Evolutionary conservation across 345 rosid genomes (phyloP).

Genomic region (Eucalyptus tenuipes): DNA sequence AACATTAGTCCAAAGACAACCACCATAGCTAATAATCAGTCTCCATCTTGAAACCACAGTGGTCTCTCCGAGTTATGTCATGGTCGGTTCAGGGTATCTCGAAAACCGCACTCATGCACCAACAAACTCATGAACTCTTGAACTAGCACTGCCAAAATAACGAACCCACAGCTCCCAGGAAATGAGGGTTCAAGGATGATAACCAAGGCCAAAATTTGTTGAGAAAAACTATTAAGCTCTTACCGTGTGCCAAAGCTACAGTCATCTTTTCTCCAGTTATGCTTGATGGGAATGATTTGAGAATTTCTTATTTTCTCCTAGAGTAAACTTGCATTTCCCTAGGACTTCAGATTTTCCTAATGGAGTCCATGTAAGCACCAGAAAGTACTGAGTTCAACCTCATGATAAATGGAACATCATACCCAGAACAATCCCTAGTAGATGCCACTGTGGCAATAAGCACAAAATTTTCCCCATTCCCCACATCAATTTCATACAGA

Average conservation of each 20-base stretch:
- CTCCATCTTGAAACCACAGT: not conserved
- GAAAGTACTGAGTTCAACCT: conserved; percentile 13
- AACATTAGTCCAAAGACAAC: not conserved
- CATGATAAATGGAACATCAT: conserved; percentile 12
- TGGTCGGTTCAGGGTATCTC: not conserved
- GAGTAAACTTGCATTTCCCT: not conserved
- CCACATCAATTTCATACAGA: conserved; percentile 65
- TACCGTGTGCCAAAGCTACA: not conserved
- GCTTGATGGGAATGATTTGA: not conserved
- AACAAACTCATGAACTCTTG: not conserved
- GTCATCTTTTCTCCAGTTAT: not conserved
- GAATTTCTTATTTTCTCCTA: not conserved
- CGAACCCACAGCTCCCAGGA: not conserved
- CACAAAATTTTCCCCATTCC: conserved; percentile 57
- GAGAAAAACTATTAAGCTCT: not conserved
- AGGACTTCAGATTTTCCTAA: conserved; percentile 26
- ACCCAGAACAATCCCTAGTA: not conserved
- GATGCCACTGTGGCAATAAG: conserved; percentile 31
- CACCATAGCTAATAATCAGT: not conserved
- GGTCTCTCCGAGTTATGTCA: not conserved
- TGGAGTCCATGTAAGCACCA: conserved; percentile 32
- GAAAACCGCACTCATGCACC: not conserved
- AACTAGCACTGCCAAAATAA: not conserved
- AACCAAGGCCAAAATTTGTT: not conserved
- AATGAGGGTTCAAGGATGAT: not conserved